A percentile compares a stretch with the other conserved stretches of the same genome.
Conservation (phyloP, 2,329 filamentous ascomycete genomes). For the Ceratocystis variospora region DNA sequence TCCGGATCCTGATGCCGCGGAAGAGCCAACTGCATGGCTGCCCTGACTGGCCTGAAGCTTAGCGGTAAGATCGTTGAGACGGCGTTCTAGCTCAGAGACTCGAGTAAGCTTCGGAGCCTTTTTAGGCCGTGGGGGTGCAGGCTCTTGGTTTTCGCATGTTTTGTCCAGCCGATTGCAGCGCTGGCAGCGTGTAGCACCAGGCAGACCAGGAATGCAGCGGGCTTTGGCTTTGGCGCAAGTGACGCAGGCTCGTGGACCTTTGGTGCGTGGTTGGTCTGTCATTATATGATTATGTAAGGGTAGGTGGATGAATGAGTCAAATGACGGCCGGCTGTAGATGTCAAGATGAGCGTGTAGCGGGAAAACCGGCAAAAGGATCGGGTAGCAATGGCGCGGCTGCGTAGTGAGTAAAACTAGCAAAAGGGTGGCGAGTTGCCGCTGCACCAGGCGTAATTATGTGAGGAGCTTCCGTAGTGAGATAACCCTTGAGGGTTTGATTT, state of each 20-base stretch:
- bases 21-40: not conserved
- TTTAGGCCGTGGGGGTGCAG: conserved; percentile 35
- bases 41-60: conserved; percentile 25
- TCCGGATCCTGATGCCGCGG: not conserved
- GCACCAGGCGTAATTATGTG: not conserved
- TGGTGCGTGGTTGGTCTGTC: conserved; percentile 21
- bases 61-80: conserved; percentile 36
- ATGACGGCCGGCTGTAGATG: not conserved
- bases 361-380: not conserved
- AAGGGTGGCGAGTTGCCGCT: not conserved
- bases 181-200: conserved; percentile 32
- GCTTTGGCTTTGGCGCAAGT: conserved; percentile 41
- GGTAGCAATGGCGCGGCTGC: not conserved
- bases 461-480: not conserved
- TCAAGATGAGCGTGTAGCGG: not conserved
- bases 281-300: not conserved
- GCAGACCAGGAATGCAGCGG: conserved; percentile 34
- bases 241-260: conserved; percentile 36
- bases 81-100: conserved; percentile 38
- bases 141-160: conserved; percentile 34
- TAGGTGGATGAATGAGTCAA: not conserved
- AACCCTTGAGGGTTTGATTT: not conserved
- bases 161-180: conserved; percentile 37
- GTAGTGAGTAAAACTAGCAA: not conserved
- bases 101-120: conserved; percentile 35